Evolutionary conservation across 768 basidiomycete genomes (phyloP).

Genomic region (Gyrodon lividus): DNA sequence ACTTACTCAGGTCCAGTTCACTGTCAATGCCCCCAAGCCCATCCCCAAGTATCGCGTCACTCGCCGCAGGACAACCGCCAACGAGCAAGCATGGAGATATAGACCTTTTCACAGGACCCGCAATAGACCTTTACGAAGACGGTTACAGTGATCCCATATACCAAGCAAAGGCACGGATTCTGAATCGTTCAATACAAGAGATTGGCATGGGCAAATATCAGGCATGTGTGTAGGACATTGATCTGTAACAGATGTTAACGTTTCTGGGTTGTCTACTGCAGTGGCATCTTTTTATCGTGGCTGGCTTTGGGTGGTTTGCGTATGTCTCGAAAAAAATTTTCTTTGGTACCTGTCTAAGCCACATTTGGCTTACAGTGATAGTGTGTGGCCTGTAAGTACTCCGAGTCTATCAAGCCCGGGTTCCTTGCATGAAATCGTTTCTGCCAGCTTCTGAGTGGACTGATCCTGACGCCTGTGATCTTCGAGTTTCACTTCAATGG

Average conservation of each 20-base stretch:
- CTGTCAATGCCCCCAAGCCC: not conserved
- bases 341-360: not conserved
- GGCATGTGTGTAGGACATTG: conserved; percentile 24
- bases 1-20: not conserved
- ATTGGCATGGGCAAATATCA: conserved; percentile 61
- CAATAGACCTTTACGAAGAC: conserved; percentile 33
- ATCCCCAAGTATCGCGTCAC: not conserved
- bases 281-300: conserved; percentile 39
- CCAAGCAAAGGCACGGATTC: conserved; percentile 45
- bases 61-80: not conserved
- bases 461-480: conserved; percentile 47
- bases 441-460: conserved; percentile 38
- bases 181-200: conserved; percentile 48
- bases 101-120: not conserved
- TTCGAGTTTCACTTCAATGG: conserved; percentile 48
- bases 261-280: conserved; percentile 3
- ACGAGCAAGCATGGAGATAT: not conserved
- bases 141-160: conserved; percentile 46
- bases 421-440: not conserved
- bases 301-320: conserved; percentile 45
- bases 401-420: not conserved
- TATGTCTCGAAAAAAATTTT: conserved; percentile 15
- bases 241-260: not conserved
- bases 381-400: conserved; percentile 37
- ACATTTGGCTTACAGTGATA: conserved; percentile 26